Base-by-base conservation (phyloP, 140 eudicot genomes). In the Stevia rebaudiana region DNA sequence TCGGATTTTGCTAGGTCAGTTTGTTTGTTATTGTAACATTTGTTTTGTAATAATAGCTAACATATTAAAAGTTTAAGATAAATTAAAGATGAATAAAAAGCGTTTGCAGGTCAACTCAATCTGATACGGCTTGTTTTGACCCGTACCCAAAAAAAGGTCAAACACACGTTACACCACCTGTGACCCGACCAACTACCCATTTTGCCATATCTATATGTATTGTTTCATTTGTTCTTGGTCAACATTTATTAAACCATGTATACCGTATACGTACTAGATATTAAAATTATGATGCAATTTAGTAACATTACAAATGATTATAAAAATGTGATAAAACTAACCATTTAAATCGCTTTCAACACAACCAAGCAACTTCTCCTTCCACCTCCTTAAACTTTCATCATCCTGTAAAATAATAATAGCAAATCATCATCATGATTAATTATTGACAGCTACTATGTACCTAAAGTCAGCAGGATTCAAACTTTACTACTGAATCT, bases 301-400 rank as follows among this genome's bases (percentile, higher is more conserved):
- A 13, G 15, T 41, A 58, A 5, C 4, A 16, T 28, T n/a, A 18
- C 40, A 63, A 6, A 71, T 30, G 10, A 64, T 43, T 23, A 66
- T 65, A 63, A 49, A 9, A 51, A 50, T 5, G 28, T 43, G 49
- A 63, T 31, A 43, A 47, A 19, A 77, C 94, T 50, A 71, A 88
- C 96, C 96, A 72, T 80, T 58, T 31, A 85, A 82, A 71, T 85
- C 87, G 13, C 78, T 75, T 74, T 85, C 90, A 4, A 85, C 73
- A 59, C 86, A 74, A 40, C 96, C 96, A 44, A 88, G 85, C 61
- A 88, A 71, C 82, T 88, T 76, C 81, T 85, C 94, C 74, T 88
- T 85, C 94, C 96, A 88, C 72, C 96, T 85, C 69, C 87, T 76
- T 71, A 85, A 80, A 65, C 95, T 87, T 78, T 83, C 92, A 52